These are phyloP conservation scores for Sugiyamaella mastotermitis DNA, from an alignment of 805 yeast species.

Conservation along the genomic window DNA sequence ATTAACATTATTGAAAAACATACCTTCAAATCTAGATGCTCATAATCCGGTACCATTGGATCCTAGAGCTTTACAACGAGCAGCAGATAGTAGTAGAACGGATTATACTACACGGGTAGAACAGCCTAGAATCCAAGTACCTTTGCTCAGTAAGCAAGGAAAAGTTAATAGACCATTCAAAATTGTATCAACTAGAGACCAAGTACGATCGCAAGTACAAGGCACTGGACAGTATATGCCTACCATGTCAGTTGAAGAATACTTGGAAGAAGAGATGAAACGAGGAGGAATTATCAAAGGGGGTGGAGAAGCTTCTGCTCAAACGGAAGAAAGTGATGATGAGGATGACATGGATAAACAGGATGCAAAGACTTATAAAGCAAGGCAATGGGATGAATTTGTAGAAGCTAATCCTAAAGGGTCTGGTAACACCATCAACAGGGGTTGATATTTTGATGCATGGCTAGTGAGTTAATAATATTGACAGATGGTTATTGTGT, in stretches of 20 bases:
- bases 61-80: background rate
- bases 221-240: conserved; percentile 94
- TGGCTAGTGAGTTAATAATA: no score
- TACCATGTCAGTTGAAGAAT: conserved; percentile 91
- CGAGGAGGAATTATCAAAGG: conserved; percentile 66
- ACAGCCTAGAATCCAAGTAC: conserved; percentile 30
- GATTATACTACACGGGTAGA: conserved; percentile 63
- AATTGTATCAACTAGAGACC: conserved; percentile 47
- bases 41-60: background rate
- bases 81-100: background rate
- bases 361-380: conserved; percentile 66
- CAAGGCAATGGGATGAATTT: conserved; percentile 91
- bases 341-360: conserved; percentile 57
- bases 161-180: conserved; percentile 82
- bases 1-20: conserved; percentile 48
- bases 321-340: conserved; percentile 40
- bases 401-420: conserved; percentile 81
- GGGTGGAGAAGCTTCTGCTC: conserved; percentile 19
- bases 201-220: conserved; percentile 57
- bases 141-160: conserved; percentile 60
- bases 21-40: conserved; percentile 26
- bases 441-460: conserved; percentile 52
- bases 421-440: conserved; percentile 77
- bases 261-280: conserved; percentile 75
- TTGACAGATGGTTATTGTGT: no score